These are phyloP conservation scores for Escovopsis sp. DNA, from an alignment of 2,329 filamentous ascomycete species.

Conservation along the genomic window DNA sequence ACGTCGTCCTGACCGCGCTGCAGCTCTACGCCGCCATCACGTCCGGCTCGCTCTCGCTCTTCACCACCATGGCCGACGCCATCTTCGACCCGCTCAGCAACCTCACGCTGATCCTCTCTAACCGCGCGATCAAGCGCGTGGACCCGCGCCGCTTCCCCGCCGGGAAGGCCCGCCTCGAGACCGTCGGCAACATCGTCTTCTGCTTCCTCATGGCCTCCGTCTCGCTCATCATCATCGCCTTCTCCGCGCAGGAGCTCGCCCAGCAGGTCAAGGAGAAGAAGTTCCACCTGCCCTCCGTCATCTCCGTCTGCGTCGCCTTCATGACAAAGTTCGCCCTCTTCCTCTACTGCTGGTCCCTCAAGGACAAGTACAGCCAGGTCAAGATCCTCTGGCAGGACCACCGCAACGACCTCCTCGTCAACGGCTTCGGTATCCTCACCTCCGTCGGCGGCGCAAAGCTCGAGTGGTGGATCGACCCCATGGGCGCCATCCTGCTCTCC, in stretches of 20 bases:
- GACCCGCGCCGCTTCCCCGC: slow-evolving; percentile 78
- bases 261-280: slow-evolving; percentile 38
- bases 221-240: slow-evolving; percentile 81
- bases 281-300: slow-evolving; percentile 71
- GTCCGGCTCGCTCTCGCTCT: slow-evolving; percentile 83
- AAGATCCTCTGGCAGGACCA: slow-evolving; percentile 94
- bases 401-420: slow-evolving; percentile 93
- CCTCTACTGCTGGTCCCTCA: slow-evolving; percentile 80
- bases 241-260: slow-evolving; percentile 60
- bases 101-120: slow-evolving; percentile 70
- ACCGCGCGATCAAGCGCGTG: slow-evolving; percentile 76
- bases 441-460: slow-evolving; percentile 84
- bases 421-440: slow-evolving; percentile 81
- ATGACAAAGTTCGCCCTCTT: slow-evolving; percentile 71
- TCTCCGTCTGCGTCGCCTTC: slow-evolving; percentile 77
- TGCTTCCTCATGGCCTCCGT: slow-evolving; percentile 93
- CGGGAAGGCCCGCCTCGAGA: slow-evolving; percentile 88
- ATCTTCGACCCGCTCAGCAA: slow-evolving; percentile 90
- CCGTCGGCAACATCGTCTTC: slow-evolving; percentile 89
- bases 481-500: slow-evolving; percentile 76
- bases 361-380: slow-evolving; percentile 83
- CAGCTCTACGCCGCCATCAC: slow-evolving; percentile 82
- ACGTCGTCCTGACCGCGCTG: slow-evolving; percentile 61
- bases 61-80: slow-evolving; percentile 94
- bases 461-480: slow-evolving; percentile 87